phyloP scores from a whole-genome alignment of 768 basidiomycete species.

The Kwoniella botswanensis region DNA sequence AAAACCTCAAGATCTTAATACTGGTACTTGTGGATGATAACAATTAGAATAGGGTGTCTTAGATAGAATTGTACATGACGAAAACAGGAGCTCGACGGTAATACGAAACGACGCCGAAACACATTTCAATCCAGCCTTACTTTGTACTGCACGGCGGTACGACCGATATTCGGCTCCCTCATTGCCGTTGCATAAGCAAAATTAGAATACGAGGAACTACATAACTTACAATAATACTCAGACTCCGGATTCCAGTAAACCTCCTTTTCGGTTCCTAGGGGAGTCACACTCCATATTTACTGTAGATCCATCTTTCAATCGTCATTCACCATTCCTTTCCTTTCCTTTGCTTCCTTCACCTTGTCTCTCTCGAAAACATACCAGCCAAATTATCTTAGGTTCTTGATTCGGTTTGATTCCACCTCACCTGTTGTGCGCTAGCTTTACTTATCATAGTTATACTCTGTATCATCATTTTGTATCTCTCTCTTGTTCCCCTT shows the following conservation, averaged over 20 bases:
- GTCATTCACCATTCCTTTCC: not conserved
- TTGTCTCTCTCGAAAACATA: not conserved
- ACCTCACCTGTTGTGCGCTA: not conserved
- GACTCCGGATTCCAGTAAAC: not conserved
- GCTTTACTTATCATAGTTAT: not conserved
- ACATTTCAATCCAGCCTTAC: not conserved
- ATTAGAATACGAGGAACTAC: too few relatives aligned
- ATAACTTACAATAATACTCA: not conserved
- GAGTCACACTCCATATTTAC: not conserved
- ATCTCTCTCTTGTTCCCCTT: not conserved
- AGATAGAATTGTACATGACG: not conserved
- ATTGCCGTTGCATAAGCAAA: not conserved
- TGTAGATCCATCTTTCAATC: not conserved
- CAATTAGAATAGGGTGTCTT: not conserved
- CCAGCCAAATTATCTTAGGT: not conserved
- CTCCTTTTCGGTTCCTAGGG: not conserved
- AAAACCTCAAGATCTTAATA: not conserved
- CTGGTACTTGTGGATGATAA: not conserved
- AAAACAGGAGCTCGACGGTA: not conserved
- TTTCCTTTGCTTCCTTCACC: not conserved
- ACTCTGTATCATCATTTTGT: not conserved
- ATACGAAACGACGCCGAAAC: constrained; percentile 1
- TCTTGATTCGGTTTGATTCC: not conserved
- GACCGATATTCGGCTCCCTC: not conserved
- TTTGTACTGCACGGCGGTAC: not conserved